These are phyloP conservation scores for Meyerozyma sp. DNA, from an alignment of 1,139 yeast species.

Conservation along the genomic window DNA sequence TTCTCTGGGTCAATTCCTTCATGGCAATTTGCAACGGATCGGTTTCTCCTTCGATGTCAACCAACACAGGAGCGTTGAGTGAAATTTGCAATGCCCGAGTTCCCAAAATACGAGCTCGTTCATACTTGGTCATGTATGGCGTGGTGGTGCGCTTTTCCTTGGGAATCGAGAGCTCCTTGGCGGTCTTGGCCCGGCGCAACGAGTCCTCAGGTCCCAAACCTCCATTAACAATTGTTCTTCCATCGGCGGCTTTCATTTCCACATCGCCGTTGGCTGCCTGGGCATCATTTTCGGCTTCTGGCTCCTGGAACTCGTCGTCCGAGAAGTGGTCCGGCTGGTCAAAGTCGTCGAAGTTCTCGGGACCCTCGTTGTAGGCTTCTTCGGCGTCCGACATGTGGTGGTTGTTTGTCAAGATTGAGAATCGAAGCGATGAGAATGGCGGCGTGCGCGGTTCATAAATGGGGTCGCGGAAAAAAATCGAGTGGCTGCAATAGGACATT, in stretches of 20 bases:
- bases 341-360: conserved; percentile 75
- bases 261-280: conserved; percentile 20
- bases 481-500: no score
- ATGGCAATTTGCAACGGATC: conserved; percentile 98
- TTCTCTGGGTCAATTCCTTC: conserved; percentile 92
- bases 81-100: conserved; percentile 95
- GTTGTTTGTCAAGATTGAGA: not conserved
- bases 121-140: conserved; percentile 98
- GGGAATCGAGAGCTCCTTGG: conserved; percentile 81
- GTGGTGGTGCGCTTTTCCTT: conserved; percentile 88
- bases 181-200: conserved; percentile 39
- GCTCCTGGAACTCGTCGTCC: conserved; percentile 52
- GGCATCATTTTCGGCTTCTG: conserved; percentile 23
- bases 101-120: conserved; percentile 93
- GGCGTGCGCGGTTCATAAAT: no score
- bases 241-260: conserved; percentile 65
- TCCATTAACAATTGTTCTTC: conserved; percentile 65
- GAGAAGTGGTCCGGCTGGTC: conserved; percentile 74
- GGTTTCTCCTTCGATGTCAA: conserved; percentile 97
- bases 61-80: conserved; percentile 96
- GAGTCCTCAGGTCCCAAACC: conserved; percentile 59
- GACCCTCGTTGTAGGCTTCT: conserved; percentile 69
- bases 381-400: conserved; percentile 43
- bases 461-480: no score
- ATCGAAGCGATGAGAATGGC: not conserved